phyloP scores from a whole-genome alignment of 768 basidiomycete genomes.

The Epithele typhae region DNA sequence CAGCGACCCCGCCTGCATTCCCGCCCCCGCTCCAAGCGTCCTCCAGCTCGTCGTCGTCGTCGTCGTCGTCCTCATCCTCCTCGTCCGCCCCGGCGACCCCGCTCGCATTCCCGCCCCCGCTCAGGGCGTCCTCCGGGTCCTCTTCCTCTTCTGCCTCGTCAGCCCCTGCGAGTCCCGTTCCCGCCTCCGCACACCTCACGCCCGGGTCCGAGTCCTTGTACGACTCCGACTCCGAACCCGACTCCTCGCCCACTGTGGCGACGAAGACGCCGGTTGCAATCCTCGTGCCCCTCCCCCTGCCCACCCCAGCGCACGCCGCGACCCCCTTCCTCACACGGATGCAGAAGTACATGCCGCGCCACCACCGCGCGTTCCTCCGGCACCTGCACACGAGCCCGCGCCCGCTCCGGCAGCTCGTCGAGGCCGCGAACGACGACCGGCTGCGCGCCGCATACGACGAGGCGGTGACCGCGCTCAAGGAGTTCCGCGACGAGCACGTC shows the following conservation, averaged over 20 bases:
- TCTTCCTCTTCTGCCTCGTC: conserved; percentile 26
- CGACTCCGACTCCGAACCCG: background rate
- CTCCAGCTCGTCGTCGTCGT: conserved; percentile 21
- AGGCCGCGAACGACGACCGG: conserved; percentile 13
- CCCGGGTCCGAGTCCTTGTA: background rate
- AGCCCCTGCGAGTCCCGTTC: background rate
- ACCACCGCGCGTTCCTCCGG: conserved; percentile 52
- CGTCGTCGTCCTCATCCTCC: too few relatives aligned
- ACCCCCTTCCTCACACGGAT: conserved; percentile 47
- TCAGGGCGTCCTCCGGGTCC: conserved; percentile 2
- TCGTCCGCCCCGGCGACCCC: background rate
- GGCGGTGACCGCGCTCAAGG: conserved; percentile 45
- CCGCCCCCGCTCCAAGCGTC: too few relatives aligned
- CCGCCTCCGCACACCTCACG: conserved; percentile 15
- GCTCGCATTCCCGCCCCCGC: too few relatives aligned
- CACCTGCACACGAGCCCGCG: conserved; percentile 46
- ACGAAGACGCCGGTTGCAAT: too few relatives aligned
- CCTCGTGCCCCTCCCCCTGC: background rate
- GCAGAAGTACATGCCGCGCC: conserved; percentile 57
- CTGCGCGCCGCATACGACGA: conserved; percentile 42
- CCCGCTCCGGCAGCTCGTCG: conserved; percentile 43
- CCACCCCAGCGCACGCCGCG: background rate
- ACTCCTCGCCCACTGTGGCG: background rate
- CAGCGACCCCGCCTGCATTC: too few relatives aligned
- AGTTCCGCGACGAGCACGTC: conserved; percentile 56